A percentile compares a stretch with the other conserved stretches of the same genome.
These are phyloP conservation scores for Isatis tinctoria DNA, from an alignment of 345 rosid species.

Conservation along the genomic window DNA sequence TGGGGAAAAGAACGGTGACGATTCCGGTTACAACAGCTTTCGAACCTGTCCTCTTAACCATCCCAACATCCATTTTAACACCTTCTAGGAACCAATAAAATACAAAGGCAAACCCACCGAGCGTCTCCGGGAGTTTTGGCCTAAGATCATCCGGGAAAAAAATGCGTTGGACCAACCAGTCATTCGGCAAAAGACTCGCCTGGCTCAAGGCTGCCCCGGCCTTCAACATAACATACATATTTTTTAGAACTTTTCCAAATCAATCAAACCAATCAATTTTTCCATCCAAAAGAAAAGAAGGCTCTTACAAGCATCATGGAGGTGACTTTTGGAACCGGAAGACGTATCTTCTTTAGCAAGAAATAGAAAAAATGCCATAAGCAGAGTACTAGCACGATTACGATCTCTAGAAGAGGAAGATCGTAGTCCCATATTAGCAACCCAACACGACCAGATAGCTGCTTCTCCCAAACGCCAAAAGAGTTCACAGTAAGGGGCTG, in stretches of 20 bases:
- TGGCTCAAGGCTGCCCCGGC: conserved; percentile 30
- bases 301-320: conserved; percentile 30
- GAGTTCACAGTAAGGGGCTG: background rate
- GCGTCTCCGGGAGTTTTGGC: conserved; percentile 27
- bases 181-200: conserved; percentile 11
- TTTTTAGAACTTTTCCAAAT: background rate
- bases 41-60: conserved; percentile 18
- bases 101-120: conserved; percentile 37
- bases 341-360: conserved; percentile 20
- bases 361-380: conserved; percentile 26
- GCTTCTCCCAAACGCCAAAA: conserved; percentile 27
- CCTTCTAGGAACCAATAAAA: conserved; percentile 46
- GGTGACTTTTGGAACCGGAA: conserved; percentile 30
- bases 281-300: background rate
- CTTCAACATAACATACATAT: conserved; percentile 1
- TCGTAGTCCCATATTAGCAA: conserved; percentile 18
- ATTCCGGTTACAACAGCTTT: conserved; percentile 25
- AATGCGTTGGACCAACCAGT: conserved; percentile 11
- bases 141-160: conserved; percentile 23
- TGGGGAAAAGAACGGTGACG: conserved; percentile 30
- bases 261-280: background rate
- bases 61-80: conserved; percentile 45
- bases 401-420: conserved; percentile 23
- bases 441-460: background rate
- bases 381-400: conserved; percentile 17